Base-by-base conservation (phyloP, 2,329 filamentous ascomycete species). In the Ophiosphaerella herpotricha region DNA sequence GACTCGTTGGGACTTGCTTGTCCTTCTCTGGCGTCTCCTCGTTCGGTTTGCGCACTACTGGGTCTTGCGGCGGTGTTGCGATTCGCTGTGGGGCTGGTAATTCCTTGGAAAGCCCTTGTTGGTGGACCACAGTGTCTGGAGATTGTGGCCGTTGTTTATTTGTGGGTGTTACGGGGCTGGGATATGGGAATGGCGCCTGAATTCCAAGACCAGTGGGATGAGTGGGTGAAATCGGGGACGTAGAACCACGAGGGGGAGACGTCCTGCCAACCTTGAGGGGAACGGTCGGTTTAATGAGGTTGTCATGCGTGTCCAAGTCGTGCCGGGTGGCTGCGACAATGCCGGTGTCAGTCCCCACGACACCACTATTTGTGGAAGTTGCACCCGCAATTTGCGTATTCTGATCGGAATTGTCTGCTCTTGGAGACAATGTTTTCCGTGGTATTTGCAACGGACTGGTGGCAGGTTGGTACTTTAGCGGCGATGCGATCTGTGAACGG, bases 401-500 rank as follows among this genome's bases (percentile, higher is more conserved):
- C n/a, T 50, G 46, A 38, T 52, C 55, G 32, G 57, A 48, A 41
- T 48, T 52, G 41, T 50, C 52, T 26, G 53, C 46, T 44, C 48
- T 63, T 39, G 46, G 61, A 50, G 59, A 57, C 46, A 62, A 57
- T 36, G 55, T 48, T 58, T 64, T 67, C 58, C 64, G 52, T 62
- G 58, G 58, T 47, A 87, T 75, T 52, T 74, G 80, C 36, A 88
- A 72, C n/a, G 85, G 82, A 49, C 80, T 74, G 12, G 80, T 81
- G 50, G 77, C 74, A 36, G 75, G 75, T 32, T 83, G 82, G 65
- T 90, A 86, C 63, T 78, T 80, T 33, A 90, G 80, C 3, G 87
- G 85, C 38, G 81, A 80, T 31, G 89, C 81, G 48, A 90, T 78
- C 32, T 82, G 77, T 36, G 80, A 80, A 57, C 88, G 83, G 24